Evolutionary conservation across 768 basidiomycete genomes (phyloP).

Genomic region (Lentinula sp.): DNA sequence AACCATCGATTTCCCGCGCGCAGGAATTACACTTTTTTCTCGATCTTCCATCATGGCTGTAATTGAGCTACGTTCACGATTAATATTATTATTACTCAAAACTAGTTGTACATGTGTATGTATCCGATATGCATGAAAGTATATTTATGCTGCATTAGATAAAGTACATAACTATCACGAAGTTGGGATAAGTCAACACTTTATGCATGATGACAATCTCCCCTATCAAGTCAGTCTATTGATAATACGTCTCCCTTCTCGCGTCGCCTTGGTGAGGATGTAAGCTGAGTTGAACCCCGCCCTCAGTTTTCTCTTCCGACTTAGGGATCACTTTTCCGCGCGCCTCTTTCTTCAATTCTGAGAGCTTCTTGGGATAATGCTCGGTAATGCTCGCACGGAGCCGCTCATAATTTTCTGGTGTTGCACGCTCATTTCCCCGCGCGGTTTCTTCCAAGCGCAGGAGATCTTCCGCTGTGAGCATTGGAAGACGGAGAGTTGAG

Average conservation of each 20-base stretch:
- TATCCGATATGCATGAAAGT: too few species aligned
- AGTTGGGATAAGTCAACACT: too few species aligned
- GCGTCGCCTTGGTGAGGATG: not conserved
- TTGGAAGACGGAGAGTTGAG: not conserved
- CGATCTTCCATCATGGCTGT: too few species aligned
- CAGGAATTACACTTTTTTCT: too few species aligned
- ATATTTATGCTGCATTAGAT: too few species aligned
- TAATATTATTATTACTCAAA: not conserved
- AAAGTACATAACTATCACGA: too few species aligned
- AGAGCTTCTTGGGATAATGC: not conserved
- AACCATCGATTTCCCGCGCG: too few species aligned
- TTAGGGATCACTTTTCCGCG: not conserved
- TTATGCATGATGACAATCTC: too few species aligned
- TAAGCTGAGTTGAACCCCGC: not conserved
- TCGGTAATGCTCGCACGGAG: not conserved
- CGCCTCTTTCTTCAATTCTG: not conserved
- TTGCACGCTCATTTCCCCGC: not conserved
- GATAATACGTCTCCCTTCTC: too few species aligned
- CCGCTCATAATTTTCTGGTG: not conserved
- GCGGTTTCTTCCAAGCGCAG: not conserved
- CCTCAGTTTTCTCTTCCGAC: not conserved
- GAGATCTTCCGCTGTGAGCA: not conserved
- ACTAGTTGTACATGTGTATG: not conserved
- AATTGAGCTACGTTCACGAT: not conserved
- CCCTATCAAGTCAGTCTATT: not conserved